Evolutionary conservation across 2,329 filamentous ascomycete genomes (phyloP).

Genomic region (Exophiala sp.): DNA sequence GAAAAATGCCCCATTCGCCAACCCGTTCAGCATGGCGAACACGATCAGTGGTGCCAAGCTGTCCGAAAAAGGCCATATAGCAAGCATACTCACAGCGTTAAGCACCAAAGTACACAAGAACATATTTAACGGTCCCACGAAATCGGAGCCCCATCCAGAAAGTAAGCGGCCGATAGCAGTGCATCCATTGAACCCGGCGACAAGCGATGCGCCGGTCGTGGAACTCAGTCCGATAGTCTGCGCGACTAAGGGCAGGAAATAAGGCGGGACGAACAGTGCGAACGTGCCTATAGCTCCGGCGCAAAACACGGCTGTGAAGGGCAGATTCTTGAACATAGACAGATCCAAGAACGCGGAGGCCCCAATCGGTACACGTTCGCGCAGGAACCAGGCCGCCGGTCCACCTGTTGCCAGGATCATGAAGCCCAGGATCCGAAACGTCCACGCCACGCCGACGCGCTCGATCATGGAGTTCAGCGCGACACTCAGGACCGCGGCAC

Average conservation of each 20-base stretch:
- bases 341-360: conserved; percentile 49
- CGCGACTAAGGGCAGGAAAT: conserved; percentile 58
- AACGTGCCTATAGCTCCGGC: conserved; percentile 57
- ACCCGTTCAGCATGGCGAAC: conserved; percentile 60
- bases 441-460: conserved; percentile 48
- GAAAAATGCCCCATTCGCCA: conserved; percentile 62
- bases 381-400: conserved; percentile 54
- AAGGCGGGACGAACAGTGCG: conserved; percentile 59
- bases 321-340: conserved; percentile 51
- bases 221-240: conserved; percentile 54
- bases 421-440: conserved; percentile 54
- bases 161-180: conserved; percentile 57
- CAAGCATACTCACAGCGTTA: conserved; percentile 57
- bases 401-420: conserved; percentile 52
- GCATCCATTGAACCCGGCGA: conserved; percentile 61
- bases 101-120: conserved; percentile 48
- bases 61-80: conserved; percentile 59
- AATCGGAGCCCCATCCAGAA: conserved; percentile 54
- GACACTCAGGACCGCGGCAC: conserved; percentile 53
- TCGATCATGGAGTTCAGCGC: conserved; percentile 49
- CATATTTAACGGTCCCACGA: conserved; percentile 55
- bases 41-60: conserved; percentile 52
- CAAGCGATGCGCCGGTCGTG: conserved; percentile 53
- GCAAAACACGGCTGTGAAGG: conserved; percentile 53
- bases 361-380: conserved; percentile 44